A percentile compares a stretch with the other conserved stretches of the same genome.
Evolutionary conservation across 768 basidiomycete species (phyloP).

Genomic region (Tulasnella sp.): DNA sequence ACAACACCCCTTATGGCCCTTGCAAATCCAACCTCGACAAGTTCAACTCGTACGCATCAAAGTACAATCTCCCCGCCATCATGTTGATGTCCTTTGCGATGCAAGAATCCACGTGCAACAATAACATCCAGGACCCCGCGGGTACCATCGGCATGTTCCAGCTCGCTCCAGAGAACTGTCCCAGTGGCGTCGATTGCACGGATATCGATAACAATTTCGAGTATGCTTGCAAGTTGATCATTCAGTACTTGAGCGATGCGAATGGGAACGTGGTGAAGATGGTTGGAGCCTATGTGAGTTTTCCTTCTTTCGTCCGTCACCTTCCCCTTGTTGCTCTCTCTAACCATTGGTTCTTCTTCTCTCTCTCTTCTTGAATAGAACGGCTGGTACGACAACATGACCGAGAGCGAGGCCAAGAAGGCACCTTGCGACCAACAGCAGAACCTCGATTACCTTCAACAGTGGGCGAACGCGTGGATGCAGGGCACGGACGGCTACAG

Average conservation of each 20-base stretch:
- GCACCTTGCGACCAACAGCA: conserved; percentile 57
- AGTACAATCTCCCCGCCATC: conserved; percentile 42
- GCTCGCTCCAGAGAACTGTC: conserved; percentile 67
- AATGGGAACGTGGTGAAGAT: conserved; percentile 44
- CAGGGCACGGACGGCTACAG: conserved; percentile 41
- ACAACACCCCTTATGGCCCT: no score
- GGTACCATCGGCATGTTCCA: conserved; percentile 78
- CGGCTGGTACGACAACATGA: conserved; percentile 54
- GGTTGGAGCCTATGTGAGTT: conserved; percentile 45
- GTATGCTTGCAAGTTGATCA: conserved; percentile 53
- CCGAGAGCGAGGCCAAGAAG: conserved; percentile 49
- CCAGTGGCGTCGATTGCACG: conserved; percentile 28
- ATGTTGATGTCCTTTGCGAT: conserved; percentile 78
- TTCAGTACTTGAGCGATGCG: conserved; percentile 35
- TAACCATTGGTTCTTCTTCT: no score
- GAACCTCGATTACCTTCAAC: conserved; percentile 75
- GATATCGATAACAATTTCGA: conserved; percentile 39
- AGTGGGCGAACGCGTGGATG: conserved; percentile 63
- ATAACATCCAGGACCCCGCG: conserved; percentile 51
- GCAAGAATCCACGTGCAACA: conserved; percentile 75
- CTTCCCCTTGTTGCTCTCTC: conserved; percentile 32
- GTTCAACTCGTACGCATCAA: no score
- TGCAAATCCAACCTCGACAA: no score
- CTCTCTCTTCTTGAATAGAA: no score
- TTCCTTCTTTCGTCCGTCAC: background rate